Percentiles rank a stretch among this genome's conserved stretches.
phyloP scores from a whole-genome alignment of 2,329 filamentous ascomycete species.

The Aspergillus intermedius region DNA sequence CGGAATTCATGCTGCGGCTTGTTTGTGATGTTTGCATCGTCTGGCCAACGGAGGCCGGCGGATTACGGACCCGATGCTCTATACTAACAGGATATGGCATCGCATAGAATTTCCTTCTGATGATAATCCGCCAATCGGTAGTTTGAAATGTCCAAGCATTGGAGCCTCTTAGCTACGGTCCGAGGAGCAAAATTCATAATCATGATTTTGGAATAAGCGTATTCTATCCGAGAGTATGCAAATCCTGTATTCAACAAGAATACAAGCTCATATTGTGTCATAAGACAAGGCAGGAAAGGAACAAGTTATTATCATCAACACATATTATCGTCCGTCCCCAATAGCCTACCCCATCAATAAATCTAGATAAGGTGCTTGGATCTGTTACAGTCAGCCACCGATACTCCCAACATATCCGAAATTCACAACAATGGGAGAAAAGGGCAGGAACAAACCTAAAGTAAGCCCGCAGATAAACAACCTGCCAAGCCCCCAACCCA shows the following conservation, averaged over 20 bases:
- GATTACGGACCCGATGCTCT: slow-evolving; percentile 6
- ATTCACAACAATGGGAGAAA: not conserved
- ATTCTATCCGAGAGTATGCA: no score
- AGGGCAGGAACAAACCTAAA: slow-evolving; percentile 59
- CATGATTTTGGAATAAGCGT: no score
- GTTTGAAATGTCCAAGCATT: no score
- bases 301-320: not conserved
- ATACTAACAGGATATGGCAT: no score
- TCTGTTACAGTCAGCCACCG: slow-evolving; percentile 29
- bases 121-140: no score
- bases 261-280: not conserved
- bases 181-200: no score
- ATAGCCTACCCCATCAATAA: not conserved
- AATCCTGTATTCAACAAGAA: no score
- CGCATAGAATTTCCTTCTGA: no score
- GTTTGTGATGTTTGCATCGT: slow-evolving; percentile 33
- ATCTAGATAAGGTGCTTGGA: slow-evolving; percentile 63
- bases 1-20: slow-evolving; percentile 15
- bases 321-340: not conserved
- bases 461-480: slow-evolving; percentile 94
- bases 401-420: not conserved
- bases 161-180: no score
- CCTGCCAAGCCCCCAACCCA: slow-evolving; percentile 89
- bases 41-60: slow-evolving; percentile 7
- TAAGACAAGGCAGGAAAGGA: not conserved